Base-by-base conservation (phyloP, 768 basidiomycete genomes). In the Chalciporus pseudorubinellus region DNA sequence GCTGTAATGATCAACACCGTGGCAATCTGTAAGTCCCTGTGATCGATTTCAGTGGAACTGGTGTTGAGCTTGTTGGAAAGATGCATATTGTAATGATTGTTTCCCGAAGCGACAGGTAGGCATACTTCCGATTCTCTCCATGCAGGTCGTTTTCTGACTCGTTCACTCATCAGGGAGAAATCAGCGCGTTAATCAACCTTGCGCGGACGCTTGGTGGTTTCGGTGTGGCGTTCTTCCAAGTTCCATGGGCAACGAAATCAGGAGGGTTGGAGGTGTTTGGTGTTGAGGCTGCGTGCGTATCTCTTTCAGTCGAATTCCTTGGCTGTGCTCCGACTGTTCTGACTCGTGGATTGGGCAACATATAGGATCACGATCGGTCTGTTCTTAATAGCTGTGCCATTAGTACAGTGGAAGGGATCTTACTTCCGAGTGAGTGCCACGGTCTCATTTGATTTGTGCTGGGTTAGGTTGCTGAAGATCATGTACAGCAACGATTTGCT, bases 131-230 rank as follows among this genome's bases (percentile, higher is more conserved):
- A n/a, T n/a, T 2, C 13, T 13, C 9, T 26, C 19, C 24, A 26
- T 3, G 14, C 5, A 14, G 8, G 7, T 46, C 31, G 18, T 34
- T 43, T 13, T 13, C 21, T 56, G 22, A 53, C 11, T 29, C n/a
- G 19, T 21, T 51, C 8, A 2, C 8, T 10, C 28, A 72, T 6
- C 24, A 73, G 59, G 76, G 76, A 22, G 76, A 78, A 58, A 68
- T 70, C n/a, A 72, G 72, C 41, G 72, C 76, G 6, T 57, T 77
- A 34, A 62, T 77, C 57, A 77, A 77, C 51, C 66, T 76, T 31
- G 66, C 70, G 10, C 68, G 76, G 10, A 60, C 59, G 0, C 62
- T 72, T 10, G 59, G 59, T 2, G 72, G 72, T 53, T 75, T 76
- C 40, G 51, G 62, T 10, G 70, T 74, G 36, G 73, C 73, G 9